Evolutionary conservation across 768 basidiomycete genomes (phyloP).

Genomic region (Phlegmacium glaucopus): DNA sequence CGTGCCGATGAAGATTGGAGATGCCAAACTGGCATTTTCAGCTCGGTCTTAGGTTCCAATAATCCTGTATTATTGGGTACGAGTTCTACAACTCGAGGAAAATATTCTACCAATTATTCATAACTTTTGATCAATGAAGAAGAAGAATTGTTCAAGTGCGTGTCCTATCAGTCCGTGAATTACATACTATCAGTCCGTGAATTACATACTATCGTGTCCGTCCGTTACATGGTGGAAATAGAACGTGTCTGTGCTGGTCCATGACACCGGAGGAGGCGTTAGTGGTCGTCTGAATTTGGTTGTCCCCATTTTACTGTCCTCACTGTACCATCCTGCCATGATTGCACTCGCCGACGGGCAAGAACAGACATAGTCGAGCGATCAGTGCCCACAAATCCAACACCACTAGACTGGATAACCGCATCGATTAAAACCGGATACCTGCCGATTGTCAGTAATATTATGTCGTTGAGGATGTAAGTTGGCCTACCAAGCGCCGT

Average conservation of each 20-base stretch:
- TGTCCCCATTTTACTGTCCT: slow-evolving; percentile 58
- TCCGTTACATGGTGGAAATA: too few species aligned
- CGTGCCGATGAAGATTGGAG: too few species aligned
- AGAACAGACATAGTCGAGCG: slow-evolving; percentile 68
- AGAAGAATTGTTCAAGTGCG: too few species aligned
- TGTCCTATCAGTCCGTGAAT: too few species aligned
- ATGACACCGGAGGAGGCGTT: neutral
- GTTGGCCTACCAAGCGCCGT: slow-evolving; percentile 45
- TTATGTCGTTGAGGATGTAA: neutral
- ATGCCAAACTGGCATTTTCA: too few species aligned
- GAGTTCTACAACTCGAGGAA: too few species aligned
- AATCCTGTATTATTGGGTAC: too few species aligned
- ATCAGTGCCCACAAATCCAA: slow-evolving; percentile 72
- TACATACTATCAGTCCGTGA: too few species aligned
- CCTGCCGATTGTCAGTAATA: slow-evolving; percentile 33
- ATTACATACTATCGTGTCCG: too few species aligned
- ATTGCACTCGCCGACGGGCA: slow-evolving; percentile 60
- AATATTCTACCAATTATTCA: too few species aligned
- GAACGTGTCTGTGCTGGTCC: neutral
- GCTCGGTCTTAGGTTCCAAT: too few species aligned
- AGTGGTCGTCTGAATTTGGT: slow-evolving; percentile 54
- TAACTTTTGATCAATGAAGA: too few species aligned
- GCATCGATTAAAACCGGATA: slow-evolving; percentile 74
- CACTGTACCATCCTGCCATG: slow-evolving; percentile 58
- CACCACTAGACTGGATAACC: slow-evolving; percentile 61